A percentile compares a stretch with the other conserved stretches of the same genome.
Conservation (phyloP, 345 rosid species). For the Brassica cretica region DNA sequence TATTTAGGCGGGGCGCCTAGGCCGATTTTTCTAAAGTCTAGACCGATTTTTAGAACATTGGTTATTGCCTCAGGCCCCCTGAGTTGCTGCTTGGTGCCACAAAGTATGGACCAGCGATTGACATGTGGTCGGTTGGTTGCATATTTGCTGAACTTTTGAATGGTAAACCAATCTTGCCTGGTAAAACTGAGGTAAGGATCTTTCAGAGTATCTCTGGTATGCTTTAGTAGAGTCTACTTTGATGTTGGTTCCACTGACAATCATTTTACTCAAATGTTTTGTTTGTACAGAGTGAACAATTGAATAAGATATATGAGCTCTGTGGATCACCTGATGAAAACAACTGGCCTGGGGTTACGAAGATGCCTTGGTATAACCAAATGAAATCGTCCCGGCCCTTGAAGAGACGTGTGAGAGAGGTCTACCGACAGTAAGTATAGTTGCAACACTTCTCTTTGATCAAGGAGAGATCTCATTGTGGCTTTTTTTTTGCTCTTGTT, state of each 20-base stretch:
- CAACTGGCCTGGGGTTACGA: conserved; percentile 58
- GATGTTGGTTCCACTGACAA: neutral
- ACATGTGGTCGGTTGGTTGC: conserved; percentile 96
- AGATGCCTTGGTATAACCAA: conserved; percentile 51
- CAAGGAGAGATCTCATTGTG: neutral
- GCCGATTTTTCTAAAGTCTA: too few species aligned
- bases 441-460: neutral
- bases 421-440: conserved; percentile 49
- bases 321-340: conserved; percentile 61
- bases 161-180: conserved; percentile 82
- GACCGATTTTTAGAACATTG: too few species aligned
- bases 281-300: conserved; percentile 47
- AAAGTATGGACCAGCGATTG: conserved; percentile 84
- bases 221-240: neutral
- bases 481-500: neutral
- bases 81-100: conserved; percentile 87
- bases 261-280: neutral
- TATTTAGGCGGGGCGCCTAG: too few species aligned
- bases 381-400: conserved; percentile 49
- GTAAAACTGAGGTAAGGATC: conserved; percentile 62
- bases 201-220: too few species aligned
- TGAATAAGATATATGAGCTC: conserved; percentile 56
- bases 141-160: conserved; percentile 82
- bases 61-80: conserved; percentile 58
- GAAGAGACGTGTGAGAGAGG: conserved; percentile 66